Base-by-base conservation (phyloP, 495 filamentous ascomycete genomes). In the Melanomma pulvis-pyrius region DNA sequence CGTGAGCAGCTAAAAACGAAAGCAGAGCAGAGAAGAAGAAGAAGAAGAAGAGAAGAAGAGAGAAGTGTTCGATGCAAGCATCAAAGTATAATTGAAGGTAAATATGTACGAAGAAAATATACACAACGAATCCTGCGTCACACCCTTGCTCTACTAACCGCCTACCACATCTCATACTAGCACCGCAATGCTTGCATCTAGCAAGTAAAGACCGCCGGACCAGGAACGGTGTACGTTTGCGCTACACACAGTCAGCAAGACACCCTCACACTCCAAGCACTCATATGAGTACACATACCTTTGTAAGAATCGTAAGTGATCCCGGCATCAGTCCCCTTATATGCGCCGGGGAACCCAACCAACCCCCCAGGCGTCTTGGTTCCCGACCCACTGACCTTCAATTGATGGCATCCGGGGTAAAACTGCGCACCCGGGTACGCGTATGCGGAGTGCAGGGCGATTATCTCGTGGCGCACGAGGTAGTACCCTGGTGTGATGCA, bases 401-500 rank as follows among this genome's bases (percentile, higher is more conserved):
- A 46, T 25, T 72, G 65, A 66, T 69, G 65, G 58, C 70, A 72
- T 1, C 56, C 50, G 2, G 65, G 66, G 34, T 69, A 69, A 53
- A 69, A 69, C 55, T 68, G 69, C 17, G 69, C 69, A 12, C 69
- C 69, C 0, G 64, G 60, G 21, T 64, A 65, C 0, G 58, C 30
- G 34, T 61, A 68, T 6, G 69, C 59, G 1, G 65, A n/a, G 49
- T 71, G 69, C 9, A 71, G 54, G 13, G 69, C 69, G 46, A 71
- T 71, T 49, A 68, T 71, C 39, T 71, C 65, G 25, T 72, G 70
- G 30, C 70, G 65, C 7, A 69, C 66, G 34, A 72, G 61, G 34
- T 72, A 69, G 56, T 72, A 65, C 7, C 70, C 70, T 0, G 70
- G 36, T 21, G 44, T 66, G 34, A 72, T 22, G 29, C 62, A 69